Evolutionary conservation across 108 stramenopile genomes (phyloP), one percentile per base, ranked within the genome.

Genomic region (Licmophora abbreviata): DNA sequence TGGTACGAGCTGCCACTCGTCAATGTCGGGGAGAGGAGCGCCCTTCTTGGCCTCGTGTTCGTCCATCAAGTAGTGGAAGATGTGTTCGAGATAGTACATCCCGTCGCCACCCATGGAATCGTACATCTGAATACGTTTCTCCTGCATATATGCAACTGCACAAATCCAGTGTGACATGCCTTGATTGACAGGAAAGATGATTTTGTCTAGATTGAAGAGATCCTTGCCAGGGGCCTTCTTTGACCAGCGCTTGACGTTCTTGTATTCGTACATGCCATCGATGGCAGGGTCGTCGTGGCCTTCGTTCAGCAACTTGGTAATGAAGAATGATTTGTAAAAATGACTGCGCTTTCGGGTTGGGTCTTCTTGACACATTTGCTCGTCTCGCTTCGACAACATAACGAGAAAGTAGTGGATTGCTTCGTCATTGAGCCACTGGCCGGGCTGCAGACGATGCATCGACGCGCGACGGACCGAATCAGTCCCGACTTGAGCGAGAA

Each of bases 371-470:
- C 75, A 84, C 51, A 91, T 40, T 65, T 74, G 69, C 43, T 83
- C 77, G 45, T 96, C 92, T 0, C 92, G 76, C 18, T 63, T 72
- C 31, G 83, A 66, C 33, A 96, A 64, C 71, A 92, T 82, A 20
- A 73, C 60, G 38, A 88, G 74, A 61, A 93, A 98, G 66, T 89
- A 95, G 49, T 96, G 93, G 36, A 98, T 95, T 7, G 96, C 85
- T 75, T 98, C 97, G 58, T 98, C 97, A 46, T 94, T 96, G 49
- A 98, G 69, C 97, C 97, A 98, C 41, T 72, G 60, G 18, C 83
- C 83, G 0, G 85, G 87, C 32, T 53, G 64, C 5, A 93, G 69
- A 27, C 57, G 64, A 7, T 68, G 73, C 61, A 93, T 75, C 30
- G 77, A 82, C 24, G 38, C 26, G 2, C 85, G 69, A 44, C 69